Percentiles rank a stretch among this genome's conserved stretches.
These are phyloP conservation scores for Pseudopyrenochaeta lycopersici DNA, from an alignment of 2,329 filamentous ascomycete species.

Conservation along the genomic window DNA sequence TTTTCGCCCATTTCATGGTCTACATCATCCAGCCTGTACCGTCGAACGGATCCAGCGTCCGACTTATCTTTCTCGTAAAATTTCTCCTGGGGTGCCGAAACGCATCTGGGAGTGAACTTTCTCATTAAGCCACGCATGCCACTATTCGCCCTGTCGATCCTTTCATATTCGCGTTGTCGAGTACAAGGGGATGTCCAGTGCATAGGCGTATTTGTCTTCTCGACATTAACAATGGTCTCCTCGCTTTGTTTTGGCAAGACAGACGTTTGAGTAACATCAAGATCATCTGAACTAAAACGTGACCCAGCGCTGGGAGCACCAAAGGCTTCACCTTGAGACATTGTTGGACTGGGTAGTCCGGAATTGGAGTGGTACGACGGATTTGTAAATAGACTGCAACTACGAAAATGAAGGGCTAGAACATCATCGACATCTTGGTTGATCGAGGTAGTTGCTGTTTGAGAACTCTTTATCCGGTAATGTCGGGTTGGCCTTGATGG, in stretches of 20 bases:
- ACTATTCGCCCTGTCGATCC: constrained; percentile 49
- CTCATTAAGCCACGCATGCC: constrained; percentile 46
- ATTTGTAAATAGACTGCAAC: constrained; percentile 46
- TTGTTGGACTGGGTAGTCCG: constrained; percentile 27
- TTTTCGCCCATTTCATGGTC: constrained; percentile 37
- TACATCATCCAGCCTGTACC: constrained; percentile 46
- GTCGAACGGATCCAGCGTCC: constrained; percentile 48
- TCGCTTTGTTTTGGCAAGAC: constrained; percentile 27
- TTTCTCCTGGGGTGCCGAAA: constrained; percentile 40
- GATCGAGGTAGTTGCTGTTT: constrained; percentile 30
- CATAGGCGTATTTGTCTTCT: constrained; percentile 39
- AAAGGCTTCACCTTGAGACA: constrained; percentile 26
- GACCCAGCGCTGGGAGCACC: constrained; percentile 12
- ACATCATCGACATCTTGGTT: constrained; percentile 50
- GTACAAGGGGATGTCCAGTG: constrained; percentile 50
- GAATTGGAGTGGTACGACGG: constrained; percentile 37
- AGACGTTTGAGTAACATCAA: constrained; percentile 16
- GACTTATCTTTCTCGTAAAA: constrained; percentile 50
- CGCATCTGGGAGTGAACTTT: constrained; percentile 42
- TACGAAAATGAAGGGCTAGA: constrained; percentile 50
- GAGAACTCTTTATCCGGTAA: constrained; percentile 45
- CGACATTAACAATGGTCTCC: constrained; percentile 11
- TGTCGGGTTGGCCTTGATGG: constrained; percentile 46
- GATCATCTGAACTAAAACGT: constrained; percentile 29
- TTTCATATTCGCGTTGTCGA: constrained; percentile 45